Evolutionary conservation across 768 basidiomycete species (phyloP), one percentile per base, ranked within the genome.

Genomic region (Tulasnella sp.): DNA sequence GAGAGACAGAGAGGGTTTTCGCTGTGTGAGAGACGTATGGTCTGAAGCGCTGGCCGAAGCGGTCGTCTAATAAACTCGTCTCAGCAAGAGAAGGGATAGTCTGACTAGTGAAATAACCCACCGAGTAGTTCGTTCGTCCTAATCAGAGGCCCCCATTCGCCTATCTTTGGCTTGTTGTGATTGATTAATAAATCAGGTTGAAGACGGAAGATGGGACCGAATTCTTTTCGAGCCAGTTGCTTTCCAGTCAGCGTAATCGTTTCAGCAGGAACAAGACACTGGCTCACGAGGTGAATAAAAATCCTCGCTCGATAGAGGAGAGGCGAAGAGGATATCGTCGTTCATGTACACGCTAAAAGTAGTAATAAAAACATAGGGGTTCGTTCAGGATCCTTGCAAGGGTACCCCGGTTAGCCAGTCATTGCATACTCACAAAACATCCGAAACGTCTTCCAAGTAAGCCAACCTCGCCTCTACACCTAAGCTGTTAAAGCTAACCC

Each of bases 181-280:
- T 72, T 6, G 64, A 82, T 77, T 54, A 80, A 77, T 2, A 81
- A 70, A 36, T 79, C 78, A 2, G 79, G 76, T 70, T 81, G 79
- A 68, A 82, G 72, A 11, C 80, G 78, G 49, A 81, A 81, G n/a
- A 82, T 77, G 6, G 78, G 79, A 5, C 81, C 81, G 8, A 74
- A 72, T 37, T 69, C 77, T 78, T n/a, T 38, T 22, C 31, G 15
- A 64, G 22, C 1, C 37, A n/a, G 22, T n/a, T n/a, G n/a, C 17
- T 29, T 38, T 39, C n/a, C 38, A 71, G 25, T 38, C n/a, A 74
- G 79, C 38, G 0, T 52, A 19, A 81, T 54, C 15, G 45, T 17
- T 52, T 31, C 31, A 52, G 17, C 31, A 36, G 25, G 69, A 11
- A 15, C n/a, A 31, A 38, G 4, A 39, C 2, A 37, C 69, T 69